phyloP scores from a whole-genome alignment of 2,329 filamentous ascomycete species.

The Knoxdaviesia proteae region DNA sequence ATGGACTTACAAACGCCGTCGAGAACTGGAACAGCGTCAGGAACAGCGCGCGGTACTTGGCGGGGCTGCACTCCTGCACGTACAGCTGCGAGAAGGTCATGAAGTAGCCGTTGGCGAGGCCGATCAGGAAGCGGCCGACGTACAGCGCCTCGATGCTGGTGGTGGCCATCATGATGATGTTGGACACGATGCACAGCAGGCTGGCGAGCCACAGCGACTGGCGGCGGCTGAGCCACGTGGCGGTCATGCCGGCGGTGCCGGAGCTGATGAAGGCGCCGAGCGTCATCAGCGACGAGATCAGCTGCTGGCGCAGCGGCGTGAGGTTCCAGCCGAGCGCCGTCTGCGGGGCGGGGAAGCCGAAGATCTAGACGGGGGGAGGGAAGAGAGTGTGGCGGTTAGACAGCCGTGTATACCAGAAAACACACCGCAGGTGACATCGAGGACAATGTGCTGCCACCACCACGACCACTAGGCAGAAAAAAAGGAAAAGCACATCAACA shows the following conservation, averaged over 20 bases:
- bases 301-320: conserved; percentile 19
- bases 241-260: conserved; percentile 17
- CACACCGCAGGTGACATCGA: no score
- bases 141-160: conserved; percentile 31
- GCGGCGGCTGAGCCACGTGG: conserved; percentile 14
- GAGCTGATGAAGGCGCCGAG: conserved; percentile 24
- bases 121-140: conserved; percentile 30
- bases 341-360: conserved; percentile 12
- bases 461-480: no score
- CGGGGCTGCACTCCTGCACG: conserved; percentile 23
- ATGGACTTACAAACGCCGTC: conserved; percentile 2
- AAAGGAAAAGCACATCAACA: no score
- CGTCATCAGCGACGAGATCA: conserved; percentile 26
- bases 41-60: conserved; percentile 26
- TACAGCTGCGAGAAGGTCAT: conserved; percentile 33
- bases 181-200: conserved; percentile 25
- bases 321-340: conserved; percentile 22
- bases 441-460: no score
- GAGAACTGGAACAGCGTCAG: conserved; percentile 23
- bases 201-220: conserved; percentile 23
- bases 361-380: conserved; percentile 10
- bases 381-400: no score
- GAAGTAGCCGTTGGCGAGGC: conserved; percentile 33
- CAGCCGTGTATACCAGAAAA: no score
- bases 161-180: conserved; percentile 36